Evolutionary conservation across 225 moss, liverwort and hornwort genomes (phyloP).

Genomic region (Physcomitrellopsis africana): DNA sequence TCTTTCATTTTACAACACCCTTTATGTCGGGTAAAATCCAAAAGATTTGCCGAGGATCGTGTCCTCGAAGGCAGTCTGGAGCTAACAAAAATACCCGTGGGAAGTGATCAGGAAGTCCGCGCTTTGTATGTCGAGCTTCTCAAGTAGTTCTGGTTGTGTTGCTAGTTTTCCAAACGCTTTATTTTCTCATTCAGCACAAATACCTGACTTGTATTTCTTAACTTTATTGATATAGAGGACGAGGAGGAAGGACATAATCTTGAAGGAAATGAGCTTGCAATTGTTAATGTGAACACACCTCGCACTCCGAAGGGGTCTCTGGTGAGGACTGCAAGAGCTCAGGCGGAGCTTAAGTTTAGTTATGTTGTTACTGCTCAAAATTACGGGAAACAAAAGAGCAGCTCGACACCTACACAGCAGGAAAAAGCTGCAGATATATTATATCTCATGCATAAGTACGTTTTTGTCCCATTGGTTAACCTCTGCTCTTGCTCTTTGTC

Average conservation of each 20-base stretch:
- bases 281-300: constrained; percentile 49
- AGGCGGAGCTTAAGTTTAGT: constrained; percentile 67
- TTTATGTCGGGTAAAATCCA: too few relatives aligned
- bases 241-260: constrained; percentile 56
- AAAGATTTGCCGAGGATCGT: too few relatives aligned
- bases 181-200: neutral
- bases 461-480: constrained; percentile 3
- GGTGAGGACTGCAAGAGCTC: constrained; percentile 58
- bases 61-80: too few relatives aligned
- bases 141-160: neutral
- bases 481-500: constrained; percentile 16
- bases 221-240: constrained; percentile 42
- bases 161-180: constrained; percentile 3
- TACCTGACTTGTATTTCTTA: constrained; percentile 11
- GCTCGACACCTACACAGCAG: constrained; percentile 41
- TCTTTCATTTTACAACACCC: too few relatives aligned
- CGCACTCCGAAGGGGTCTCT: constrained; percentile 49
- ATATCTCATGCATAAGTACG: constrained; percentile 61
- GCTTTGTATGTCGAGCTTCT: too few relatives aligned
- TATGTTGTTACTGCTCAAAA: constrained; percentile 69
- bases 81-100: too few relatives aligned
- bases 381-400: constrained; percentile 62
- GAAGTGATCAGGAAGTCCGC: too few relatives aligned
- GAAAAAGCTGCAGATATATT: constrained; percentile 64
- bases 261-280: constrained; percentile 51